These are phyloP conservation scores for Daldinia concentrica DNA, from an alignment of 495 filamentous ascomycete genomes.

Conservation along the genomic window DNA sequence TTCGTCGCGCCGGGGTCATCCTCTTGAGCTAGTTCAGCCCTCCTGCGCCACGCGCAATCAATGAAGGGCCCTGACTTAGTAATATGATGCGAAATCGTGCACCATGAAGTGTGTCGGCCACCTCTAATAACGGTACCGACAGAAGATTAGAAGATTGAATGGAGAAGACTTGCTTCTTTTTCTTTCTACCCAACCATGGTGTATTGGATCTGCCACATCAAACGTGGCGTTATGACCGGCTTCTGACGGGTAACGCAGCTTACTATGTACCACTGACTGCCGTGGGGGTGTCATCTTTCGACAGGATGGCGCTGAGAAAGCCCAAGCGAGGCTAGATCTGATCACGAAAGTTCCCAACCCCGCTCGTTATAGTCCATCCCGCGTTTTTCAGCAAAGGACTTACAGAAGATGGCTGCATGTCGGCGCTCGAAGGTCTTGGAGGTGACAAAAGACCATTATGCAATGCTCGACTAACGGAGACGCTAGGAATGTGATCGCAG, in stretches of 20 bases:
- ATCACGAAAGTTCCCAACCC: conserved; percentile 8
- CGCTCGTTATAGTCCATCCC: conserved; percentile 17
- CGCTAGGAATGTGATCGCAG: conserved; percentile 30
- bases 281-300: conserved; percentile 22
- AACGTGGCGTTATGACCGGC: conserved; percentile 26
- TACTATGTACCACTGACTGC: conserved; percentile 9
- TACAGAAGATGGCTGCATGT: conserved; percentile 15
- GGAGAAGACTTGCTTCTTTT: conserved; percentile 20
- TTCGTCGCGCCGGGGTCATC: conserved; percentile 4
- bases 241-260: conserved; percentile 16
- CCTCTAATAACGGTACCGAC: conserved; percentile 7
- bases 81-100: conserved; percentile 27
- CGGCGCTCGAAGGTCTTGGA: background rate
- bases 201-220: conserved; percentile 19
- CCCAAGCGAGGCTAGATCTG: conserved; percentile 14
- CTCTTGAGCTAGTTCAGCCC: conserved; percentile 32
- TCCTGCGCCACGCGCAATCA: conserved; percentile 24
- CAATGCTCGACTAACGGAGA: conserved; percentile 18
- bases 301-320: conserved; percentile 8
- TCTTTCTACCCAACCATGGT: background rate
- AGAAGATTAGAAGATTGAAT: background rate
- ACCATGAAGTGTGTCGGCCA: conserved; percentile 17
- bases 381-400: conserved; percentile 4
- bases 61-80: conserved; percentile 11
- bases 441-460: conserved; percentile 13